phyloP scores from a whole-genome alignment of 371 early-diverging fungal species.

The Conidiobolus incongruus region DNA sequence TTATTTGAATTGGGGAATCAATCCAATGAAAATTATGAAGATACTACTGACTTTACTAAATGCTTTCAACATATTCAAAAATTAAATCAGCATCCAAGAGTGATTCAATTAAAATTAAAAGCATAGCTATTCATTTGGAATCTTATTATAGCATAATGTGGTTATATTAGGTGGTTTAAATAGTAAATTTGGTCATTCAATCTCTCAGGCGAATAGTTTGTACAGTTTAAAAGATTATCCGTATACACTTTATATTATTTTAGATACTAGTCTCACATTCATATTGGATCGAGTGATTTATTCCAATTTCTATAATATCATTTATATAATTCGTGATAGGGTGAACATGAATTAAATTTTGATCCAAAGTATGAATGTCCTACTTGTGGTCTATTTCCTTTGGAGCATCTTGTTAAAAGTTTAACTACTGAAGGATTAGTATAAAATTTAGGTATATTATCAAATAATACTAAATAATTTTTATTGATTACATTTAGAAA shows the following conservation, averaged over 20 bases:
- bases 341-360: conserved; percentile 38
- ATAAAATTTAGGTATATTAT: conserved; percentile 56
- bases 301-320: too few species aligned
- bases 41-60: conserved; percentile 76
- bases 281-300: conserved; percentile 41
- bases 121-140: too few species aligned
- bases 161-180: conserved; percentile 62
- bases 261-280: conserved; percentile 45
- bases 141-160: conserved; percentile 17
- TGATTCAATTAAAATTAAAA: too few species aligned
- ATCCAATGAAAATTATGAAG: conserved; percentile 25
- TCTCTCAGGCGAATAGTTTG: conserved; percentile 47
- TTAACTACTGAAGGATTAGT: conserved; percentile 50
- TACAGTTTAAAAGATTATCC: conserved; percentile 22
- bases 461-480: background rate
- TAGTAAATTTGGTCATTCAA: conserved; percentile 78
- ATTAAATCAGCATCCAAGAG: background rate
- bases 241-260: conserved; percentile 30
- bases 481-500: conserved; percentile 3
- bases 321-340: too few species aligned
- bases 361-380: conserved; percentile 48
- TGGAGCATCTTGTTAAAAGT: conserved; percentile 30
- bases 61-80: conserved; percentile 22
- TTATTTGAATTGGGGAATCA: conserved; percentile 23
- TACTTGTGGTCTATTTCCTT: conserved; percentile 71